Percentiles rank a stretch among this genome's conserved stretches.
Conservation (phyloP, 257 asterid species). For the Solanum piurae region DNA sequence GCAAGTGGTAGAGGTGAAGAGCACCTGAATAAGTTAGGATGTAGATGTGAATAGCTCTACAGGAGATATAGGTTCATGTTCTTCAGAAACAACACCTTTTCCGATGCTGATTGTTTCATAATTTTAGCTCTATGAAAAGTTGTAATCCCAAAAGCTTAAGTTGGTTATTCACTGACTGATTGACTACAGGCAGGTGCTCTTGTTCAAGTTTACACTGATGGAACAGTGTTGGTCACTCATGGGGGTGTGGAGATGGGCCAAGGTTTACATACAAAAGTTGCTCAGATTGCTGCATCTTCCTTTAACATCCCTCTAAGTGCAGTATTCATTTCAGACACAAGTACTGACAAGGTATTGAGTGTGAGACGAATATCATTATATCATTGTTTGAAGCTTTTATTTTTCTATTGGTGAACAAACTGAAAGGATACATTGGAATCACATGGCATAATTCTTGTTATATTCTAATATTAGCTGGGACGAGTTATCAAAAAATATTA, state of each 20-base stretch:
- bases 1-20: neutral
- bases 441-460: neutral
- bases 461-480: neutral
- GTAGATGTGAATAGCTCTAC: neutral
- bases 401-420: neutral
- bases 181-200: slow-evolving; percentile 85
- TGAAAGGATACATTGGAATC: neutral
- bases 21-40: neutral
- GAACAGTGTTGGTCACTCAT: slow-evolving; percentile 91
- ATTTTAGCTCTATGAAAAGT: neutral
- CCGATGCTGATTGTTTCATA: neutral
- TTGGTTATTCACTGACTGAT: neutral
- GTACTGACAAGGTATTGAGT: slow-evolving; percentile 80
- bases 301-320: slow-evolving; percentile 81
- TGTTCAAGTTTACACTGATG: slow-evolving; percentile 95
- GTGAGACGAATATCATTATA: neutral
- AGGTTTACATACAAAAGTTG: slow-evolving; percentile 95
- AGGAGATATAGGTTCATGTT: neutral
- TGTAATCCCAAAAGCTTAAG: neutral
- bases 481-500: neutral
- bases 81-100: neutral
- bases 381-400: neutral
- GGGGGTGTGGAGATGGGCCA: slow-evolving; percentile 99
- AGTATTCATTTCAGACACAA: slow-evolving; percentile 90
- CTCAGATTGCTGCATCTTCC: slow-evolving; percentile 91